A percentile compares a stretch with the other conserved stretches of the same genome.
Conservation (phyloP, 169 alveolate species). For the Plasmodium sp. region DNA sequence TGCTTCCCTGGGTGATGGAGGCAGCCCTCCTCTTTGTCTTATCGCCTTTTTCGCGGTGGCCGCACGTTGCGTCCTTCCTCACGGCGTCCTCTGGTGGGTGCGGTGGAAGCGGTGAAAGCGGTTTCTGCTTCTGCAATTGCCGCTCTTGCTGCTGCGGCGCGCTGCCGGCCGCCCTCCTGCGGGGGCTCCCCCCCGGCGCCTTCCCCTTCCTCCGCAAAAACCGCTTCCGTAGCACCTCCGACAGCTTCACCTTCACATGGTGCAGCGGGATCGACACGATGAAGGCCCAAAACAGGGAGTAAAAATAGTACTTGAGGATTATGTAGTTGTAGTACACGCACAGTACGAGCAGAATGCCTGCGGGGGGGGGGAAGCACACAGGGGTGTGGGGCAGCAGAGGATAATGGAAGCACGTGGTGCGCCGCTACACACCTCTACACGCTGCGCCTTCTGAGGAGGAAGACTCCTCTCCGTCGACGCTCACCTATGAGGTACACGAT, state of each 20-base stretch:
- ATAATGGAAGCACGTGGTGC: too few relatives aligned
- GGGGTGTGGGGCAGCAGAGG: too few relatives aligned
- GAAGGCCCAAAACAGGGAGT: constrained; percentile 81
- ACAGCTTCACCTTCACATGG: constrained; percentile 49
- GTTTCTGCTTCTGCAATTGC: background rate
- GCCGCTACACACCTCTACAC: background rate
- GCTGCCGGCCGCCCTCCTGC: background rate
- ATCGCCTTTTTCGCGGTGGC: background rate
- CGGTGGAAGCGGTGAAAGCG: background rate
- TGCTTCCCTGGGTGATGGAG: background rate
- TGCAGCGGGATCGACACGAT: constrained; percentile 78
- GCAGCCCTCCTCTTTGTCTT: background rate
- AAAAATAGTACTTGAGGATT: constrained; percentile 74
- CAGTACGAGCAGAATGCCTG: constrained; percentile 68
- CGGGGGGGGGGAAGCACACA: background rate
- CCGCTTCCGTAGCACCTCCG: constrained; percentile 21
- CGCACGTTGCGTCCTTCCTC: background rate
- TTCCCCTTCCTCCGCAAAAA: constrained; percentile 18
- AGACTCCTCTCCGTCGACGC: background rate
- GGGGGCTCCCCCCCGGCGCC: background rate
- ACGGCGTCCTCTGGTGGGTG: background rate
- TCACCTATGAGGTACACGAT: constrained; percentile 75
- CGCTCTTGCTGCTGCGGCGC: background rate
- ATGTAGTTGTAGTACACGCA: constrained; percentile 79
- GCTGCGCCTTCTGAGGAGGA: background rate